Evolutionary conservation across 441 rosid species (phyloP).

Genomic region (Euphorbia neoarborescens): DNA sequence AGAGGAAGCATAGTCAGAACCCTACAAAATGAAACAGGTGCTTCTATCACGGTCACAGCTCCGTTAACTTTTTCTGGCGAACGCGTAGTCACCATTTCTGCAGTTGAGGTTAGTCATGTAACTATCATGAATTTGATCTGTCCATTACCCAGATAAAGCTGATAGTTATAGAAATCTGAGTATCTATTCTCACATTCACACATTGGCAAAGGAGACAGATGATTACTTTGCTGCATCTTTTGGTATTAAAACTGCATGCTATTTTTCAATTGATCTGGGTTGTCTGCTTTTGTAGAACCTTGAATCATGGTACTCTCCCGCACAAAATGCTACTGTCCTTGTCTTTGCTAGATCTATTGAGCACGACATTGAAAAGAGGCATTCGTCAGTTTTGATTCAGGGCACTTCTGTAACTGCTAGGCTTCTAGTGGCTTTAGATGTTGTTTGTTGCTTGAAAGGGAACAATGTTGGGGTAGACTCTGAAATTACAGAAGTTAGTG

Average conservation of each 20-base stretch:
- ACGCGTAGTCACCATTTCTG: constrained; percentile 51
- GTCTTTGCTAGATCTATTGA: constrained; percentile 55
- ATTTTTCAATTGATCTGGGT: background rate
- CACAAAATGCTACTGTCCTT: constrained; percentile 45
- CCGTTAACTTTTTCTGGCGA: constrained; percentile 28
- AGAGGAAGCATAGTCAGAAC: constrained; percentile 46
- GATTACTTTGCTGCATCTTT: background rate
- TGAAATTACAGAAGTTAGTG: constrained; percentile 24
- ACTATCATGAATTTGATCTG: background rate
- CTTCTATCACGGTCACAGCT: constrained; percentile 39
- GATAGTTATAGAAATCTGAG: background rate
- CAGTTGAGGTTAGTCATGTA: constrained; percentile 41
- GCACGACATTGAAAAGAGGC: constrained; percentile 36
- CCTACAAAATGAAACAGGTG: constrained; percentile 51
- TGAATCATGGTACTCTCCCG: constrained; percentile 43
- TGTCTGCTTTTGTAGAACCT: constrained; percentile 32
- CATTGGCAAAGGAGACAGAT: background rate
- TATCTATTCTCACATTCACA: background rate
- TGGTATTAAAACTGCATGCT: background rate
- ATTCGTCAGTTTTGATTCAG: constrained; percentile 22
- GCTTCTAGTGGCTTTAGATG: constrained; percentile 39
- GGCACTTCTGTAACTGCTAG: constrained; percentile 38
- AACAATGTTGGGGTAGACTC: constrained; percentile 24
- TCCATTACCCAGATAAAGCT: background rate
- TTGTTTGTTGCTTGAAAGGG: constrained; percentile 28